Evolutionary conservation across 768 basidiomycete species (phyloP), one percentile per base, ranked within the genome.

Genomic region (Russula dissimulans): DNA sequence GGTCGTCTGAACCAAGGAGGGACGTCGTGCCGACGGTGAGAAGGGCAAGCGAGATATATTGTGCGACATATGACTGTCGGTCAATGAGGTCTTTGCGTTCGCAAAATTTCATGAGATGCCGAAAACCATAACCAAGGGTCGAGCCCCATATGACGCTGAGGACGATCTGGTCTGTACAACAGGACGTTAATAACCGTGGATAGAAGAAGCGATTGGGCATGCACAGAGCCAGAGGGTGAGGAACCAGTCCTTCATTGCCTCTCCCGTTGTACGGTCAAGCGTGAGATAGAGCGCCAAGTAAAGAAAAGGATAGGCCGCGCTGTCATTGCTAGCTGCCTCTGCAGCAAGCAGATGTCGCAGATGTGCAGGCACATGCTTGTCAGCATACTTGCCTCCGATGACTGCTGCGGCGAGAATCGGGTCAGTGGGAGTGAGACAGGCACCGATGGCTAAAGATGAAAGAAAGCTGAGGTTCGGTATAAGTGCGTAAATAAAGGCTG

Each of bases 281-380:
- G 86, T 81, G 62, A 98, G 81, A 71, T 95, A 97, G 4, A 99
- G 77, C 0, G 95, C 83, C 59, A 99, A 79, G 70, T 84, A 94
- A 32, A 98, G 77, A 72, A 97, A 97, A 0, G 94, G 95, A 71
- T 94, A 97, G 0, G 95, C 93, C 0, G 95, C 95, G 38, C 97
- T 97, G 62, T 99, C 97, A 71, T 98, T 99, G 69, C 91, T 92
- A 8, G 92, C 95, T 57, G 84, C 86, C 74, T 97, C 95, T 5
- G 78, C 78, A 8, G 86, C 77, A 17, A 87, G 75, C 55, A 87
- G 70, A 65, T 79, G 80, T 36, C 80, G 84, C 44, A 92, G 76
- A 69, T 92, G 90, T 0, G 87, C 84, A 1, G 90, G 91, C 26
- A 98, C 95, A 68, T 97, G 95, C 70, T 97, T 97, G 71, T 97